Percentiles rank a stretch among this genome's conserved stretches.
These are phyloP conservation scores for Tetradesmus lagerheimii DNA, from an alignment of 139 green algal species.

Conservation along the genomic window DNA sequence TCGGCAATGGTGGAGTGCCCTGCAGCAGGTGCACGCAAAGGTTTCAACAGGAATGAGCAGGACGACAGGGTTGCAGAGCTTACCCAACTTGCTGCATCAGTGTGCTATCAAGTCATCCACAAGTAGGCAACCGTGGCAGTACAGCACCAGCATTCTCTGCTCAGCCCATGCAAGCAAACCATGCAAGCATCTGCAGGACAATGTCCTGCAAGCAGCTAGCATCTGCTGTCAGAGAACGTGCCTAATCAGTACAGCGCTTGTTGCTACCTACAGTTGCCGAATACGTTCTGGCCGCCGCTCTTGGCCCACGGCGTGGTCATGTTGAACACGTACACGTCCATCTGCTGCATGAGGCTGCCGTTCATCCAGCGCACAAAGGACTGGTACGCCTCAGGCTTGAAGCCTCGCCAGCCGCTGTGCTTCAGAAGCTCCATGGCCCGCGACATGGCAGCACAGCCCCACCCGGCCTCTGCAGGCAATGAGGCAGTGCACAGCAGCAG, in stretches of 20 bases:
- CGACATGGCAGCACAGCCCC: not conserved
- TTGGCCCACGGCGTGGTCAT: not conserved
- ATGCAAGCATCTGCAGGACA: too few relatives aligned
- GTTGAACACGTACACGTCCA: not conserved
- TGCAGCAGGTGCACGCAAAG: not conserved
- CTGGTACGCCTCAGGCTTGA: not conserved
- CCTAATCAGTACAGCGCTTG: not conserved
- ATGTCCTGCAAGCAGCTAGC: too few relatives aligned
- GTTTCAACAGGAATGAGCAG: not conserved
- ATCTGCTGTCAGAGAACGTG: too few relatives aligned
- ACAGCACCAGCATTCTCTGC: too few relatives aligned
- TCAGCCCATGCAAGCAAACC: too few relatives aligned
- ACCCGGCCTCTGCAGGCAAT: not conserved
- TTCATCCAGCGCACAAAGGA: constrained; percentile 5
- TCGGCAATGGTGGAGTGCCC: constrained; percentile 18
- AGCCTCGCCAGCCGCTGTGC: not conserved
- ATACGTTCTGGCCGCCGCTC: not conserved
- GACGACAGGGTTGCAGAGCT: not conserved
- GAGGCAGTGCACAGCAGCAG: too few relatives aligned
- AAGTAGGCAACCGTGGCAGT: too few relatives aligned
- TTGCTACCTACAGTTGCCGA: not conserved
- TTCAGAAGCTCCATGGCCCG: constrained; percentile 30
- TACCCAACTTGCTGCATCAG: too few relatives aligned
- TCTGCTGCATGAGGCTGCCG: not conserved
- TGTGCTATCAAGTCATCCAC: too few relatives aligned